A percentile compares a stretch with the other conserved stretches of the same genome.
These are phyloP conservation scores for Chlamydomonas applanata DNA, from an alignment of 139 green algal species.

Conservation along the genomic window DNA sequence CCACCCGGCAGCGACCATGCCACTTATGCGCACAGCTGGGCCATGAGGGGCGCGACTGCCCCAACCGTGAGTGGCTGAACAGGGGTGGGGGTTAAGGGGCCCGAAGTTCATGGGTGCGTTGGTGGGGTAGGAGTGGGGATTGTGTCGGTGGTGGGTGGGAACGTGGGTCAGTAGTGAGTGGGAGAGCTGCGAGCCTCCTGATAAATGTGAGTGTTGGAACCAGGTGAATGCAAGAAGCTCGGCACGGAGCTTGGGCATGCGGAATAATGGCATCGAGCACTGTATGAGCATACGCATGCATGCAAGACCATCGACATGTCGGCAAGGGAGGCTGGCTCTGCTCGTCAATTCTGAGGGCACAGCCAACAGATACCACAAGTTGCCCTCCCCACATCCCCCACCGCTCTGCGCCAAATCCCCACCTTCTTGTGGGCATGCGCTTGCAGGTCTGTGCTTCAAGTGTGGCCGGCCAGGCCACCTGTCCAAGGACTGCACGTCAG, in stretches of 20 bases:
- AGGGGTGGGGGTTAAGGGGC: not conserved
- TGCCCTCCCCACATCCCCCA: no score
- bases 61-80: slow-evolving; percentile 56
- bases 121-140: not conserved
- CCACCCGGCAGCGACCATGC: slow-evolving; percentile 49
- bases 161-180: not conserved
- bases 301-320: no score
- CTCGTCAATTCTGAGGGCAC: no score
- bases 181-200: not conserved
- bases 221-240: not conserved
- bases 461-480: slow-evolving; percentile 58
- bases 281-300: no score
- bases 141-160: no score
- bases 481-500: slow-evolving; percentile 40
- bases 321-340: no score
- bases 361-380: no score
- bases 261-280: no score
- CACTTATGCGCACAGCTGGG: slow-evolving; percentile 70
- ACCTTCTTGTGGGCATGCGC: not conserved
- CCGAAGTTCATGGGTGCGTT: not conserved
- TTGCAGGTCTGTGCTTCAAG: slow-evolving; percentile 50
- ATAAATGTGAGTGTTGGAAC: not conserved
- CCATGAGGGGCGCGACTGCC: slow-evolving; percentile 55
- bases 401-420: no score
- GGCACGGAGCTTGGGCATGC: no score